These are phyloP conservation scores for Entophlyctis luteolus DNA, from an alignment of 192 early-diverging fungal genomes.

Conservation along the genomic window DNA sequence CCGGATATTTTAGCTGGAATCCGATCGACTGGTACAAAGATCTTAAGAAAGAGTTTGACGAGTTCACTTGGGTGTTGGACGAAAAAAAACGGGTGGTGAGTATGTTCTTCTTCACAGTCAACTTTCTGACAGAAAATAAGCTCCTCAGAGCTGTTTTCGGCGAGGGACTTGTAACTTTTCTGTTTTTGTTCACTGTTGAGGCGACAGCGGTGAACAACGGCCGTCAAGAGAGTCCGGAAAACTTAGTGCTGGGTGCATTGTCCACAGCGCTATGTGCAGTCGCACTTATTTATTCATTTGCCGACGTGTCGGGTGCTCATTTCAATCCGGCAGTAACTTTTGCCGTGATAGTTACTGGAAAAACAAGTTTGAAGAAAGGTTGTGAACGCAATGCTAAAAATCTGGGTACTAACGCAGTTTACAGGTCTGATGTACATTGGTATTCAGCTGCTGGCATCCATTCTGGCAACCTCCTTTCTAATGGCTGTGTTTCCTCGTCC, in stretches of 20 bases:
- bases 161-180: conserved; percentile 57
- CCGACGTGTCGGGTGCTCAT: conserved; percentile 63
- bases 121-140: conserved; percentile 23
- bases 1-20: conserved; percentile 47
- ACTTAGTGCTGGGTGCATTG: conserved; percentile 47
- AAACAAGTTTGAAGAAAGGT: conserved; percentile 54
- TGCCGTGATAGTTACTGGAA: conserved; percentile 56
- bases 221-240: conserved; percentile 44
- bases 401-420: neutral
- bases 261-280: conserved; percentile 49
- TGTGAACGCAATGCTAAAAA: neutral
- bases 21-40: conserved; percentile 49
- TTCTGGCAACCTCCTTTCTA: conserved; percentile 45
- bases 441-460: conserved; percentile 50
- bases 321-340: conserved; percentile 67
- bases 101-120: neutral
- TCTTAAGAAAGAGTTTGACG: conserved; percentile 42
- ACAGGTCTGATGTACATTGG: conserved; percentile 54
- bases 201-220: conserved; percentile 54
- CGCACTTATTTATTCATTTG: conserved; percentile 62
- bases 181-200: conserved; percentile 58
- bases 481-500: conserved; percentile 53
- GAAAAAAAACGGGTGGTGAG: conserved; percentile 56
- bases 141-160: conserved; percentile 54
- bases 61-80: conserved; percentile 47